phyloP scores from a whole-genome alignment of 2,329 filamentous ascomycete genomes.

The Penicillium brasilianum region DNA sequence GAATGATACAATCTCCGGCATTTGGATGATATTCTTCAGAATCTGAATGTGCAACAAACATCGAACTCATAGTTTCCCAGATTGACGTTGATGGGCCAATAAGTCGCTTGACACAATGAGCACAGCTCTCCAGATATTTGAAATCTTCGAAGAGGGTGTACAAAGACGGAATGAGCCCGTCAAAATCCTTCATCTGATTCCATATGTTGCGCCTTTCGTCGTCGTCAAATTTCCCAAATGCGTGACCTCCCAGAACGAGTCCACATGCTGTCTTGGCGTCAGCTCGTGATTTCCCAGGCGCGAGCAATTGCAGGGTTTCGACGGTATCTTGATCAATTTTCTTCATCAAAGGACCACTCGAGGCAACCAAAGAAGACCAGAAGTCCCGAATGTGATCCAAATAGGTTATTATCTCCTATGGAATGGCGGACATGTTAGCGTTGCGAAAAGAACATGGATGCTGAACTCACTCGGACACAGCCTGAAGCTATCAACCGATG shows the following conservation, averaged over 20 bases:
- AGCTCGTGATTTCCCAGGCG: not conserved
- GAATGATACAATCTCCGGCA: not conserved
- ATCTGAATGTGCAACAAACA: not conserved
- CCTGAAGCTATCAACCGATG: not conserved
- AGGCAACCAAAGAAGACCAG: slow-evolving; percentile 28
- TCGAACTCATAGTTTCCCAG: slow-evolving; percentile 1
- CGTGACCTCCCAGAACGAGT: not conserved
- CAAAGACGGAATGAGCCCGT: slow-evolving; percentile 43
- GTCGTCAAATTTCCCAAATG: not conserved
- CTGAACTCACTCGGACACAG: not conserved
- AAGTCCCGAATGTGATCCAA: slow-evolving; percentile 24
- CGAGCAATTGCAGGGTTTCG: not conserved
- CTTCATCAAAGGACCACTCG: slow-evolving; percentile 18
- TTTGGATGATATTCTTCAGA: slow-evolving; percentile 1
- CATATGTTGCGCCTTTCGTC: slow-evolving; percentile 39
- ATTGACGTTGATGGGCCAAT: slow-evolving; percentile 6
- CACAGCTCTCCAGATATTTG: slow-evolving; percentile 38
- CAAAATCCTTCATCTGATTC: slow-evolving; percentile 28
- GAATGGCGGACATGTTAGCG: not conserved
- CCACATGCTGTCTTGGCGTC: not conserved
- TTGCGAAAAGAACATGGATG: not conserved
- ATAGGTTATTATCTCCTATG: slow-evolving; percentile 30
- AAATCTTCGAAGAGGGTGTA: slow-evolving; percentile 47
- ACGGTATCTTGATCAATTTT: slow-evolving; percentile 26
- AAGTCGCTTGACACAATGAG: slow-evolving; percentile 37